phyloP scores from a whole-genome alignment of 352 stramenopile genomes.

The Pythium scleroteichum region DNA sequence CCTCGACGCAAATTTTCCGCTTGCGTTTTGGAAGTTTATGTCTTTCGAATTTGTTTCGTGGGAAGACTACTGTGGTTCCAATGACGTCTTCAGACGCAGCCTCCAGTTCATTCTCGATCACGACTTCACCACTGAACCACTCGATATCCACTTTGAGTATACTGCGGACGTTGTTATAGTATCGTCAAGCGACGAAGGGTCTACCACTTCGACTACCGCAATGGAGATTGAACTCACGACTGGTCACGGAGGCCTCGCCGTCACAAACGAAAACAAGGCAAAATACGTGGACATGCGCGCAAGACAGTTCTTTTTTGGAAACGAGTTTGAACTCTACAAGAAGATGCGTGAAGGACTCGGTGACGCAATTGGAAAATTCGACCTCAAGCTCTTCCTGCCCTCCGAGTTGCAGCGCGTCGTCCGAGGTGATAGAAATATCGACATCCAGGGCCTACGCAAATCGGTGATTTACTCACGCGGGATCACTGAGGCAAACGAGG shows the following conservation, averaged over 20 bases:
- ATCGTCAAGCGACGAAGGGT: conserved; percentile 7
- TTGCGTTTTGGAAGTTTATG: conserved; percentile 77
- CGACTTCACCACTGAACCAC: conserved; percentile 53
- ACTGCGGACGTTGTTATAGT: conserved; percentile 47
- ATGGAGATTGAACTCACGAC: conserved; percentile 69
- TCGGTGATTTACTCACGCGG: conserved; percentile 60
- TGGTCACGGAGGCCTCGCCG: conserved; percentile 30
- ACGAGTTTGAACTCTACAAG: conserved; percentile 57
- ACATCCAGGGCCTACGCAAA: conserved; percentile 53
- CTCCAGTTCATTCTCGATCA: conserved; percentile 66
- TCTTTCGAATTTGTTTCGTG: conserved; percentile 44
- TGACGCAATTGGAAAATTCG: conserved; percentile 49
- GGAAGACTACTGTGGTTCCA: conserved; percentile 60
- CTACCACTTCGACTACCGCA: conserved; percentile 12
- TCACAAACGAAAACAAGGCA: conserved; percentile 74
- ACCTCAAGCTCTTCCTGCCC: conserved; percentile 63
- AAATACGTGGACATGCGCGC: conserved; percentile 64
- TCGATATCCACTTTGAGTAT: conserved; percentile 75
- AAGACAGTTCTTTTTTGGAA: conserved; percentile 62
- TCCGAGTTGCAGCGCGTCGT: conserved; percentile 55
- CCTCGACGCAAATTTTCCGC: conserved; percentile 52
- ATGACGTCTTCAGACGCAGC: conserved; percentile 60
- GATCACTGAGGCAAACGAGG: conserved; percentile 38
- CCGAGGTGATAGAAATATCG: conserved; percentile 49
- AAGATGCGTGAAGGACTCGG: conserved; percentile 59